phyloP scores from a whole-genome alignment of 2,329 filamentous ascomycete species.

The Stromatinia cepivora region DNA sequence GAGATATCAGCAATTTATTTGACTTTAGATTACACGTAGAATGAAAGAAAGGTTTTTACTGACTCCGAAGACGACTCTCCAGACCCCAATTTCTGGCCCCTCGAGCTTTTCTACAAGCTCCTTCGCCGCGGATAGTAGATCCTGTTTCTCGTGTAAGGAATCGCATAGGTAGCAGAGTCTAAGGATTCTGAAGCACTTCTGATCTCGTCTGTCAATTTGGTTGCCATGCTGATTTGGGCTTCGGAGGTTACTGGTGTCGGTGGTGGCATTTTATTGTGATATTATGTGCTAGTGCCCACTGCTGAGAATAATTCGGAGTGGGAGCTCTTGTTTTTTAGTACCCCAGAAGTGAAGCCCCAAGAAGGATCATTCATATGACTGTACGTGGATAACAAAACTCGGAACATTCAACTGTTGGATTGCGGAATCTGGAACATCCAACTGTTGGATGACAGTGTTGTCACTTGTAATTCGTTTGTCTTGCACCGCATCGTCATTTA shows the following conservation, averaged over 20 bases:
- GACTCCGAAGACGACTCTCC: conserved; percentile 4
- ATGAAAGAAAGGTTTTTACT: neutral
- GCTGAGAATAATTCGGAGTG: neutral
- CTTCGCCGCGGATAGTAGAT: neutral
- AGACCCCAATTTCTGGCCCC: neutral
- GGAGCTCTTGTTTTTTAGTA: no score
- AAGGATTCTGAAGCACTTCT: neutral
- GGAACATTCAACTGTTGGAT: no score
- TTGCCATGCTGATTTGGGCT: neutral
- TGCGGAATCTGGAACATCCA: no score
- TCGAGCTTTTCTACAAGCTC: conserved; percentile 10
- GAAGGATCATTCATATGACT: no score
- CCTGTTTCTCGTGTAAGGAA: neutral
- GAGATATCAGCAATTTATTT: neutral
- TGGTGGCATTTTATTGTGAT: neutral
- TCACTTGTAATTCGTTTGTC: no score
- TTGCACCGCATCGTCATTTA: no score
- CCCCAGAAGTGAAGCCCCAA: no score
- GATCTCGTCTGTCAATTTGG: neutral
- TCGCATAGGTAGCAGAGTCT: neutral
- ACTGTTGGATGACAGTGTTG: no score
- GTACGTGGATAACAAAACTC: no score
- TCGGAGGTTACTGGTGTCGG: neutral
- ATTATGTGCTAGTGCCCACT: neutral
- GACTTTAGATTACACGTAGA: neutral